phyloP scores from a whole-genome alignment of 352 stramenopile species.

The Lagenidium sp. region DNA sequence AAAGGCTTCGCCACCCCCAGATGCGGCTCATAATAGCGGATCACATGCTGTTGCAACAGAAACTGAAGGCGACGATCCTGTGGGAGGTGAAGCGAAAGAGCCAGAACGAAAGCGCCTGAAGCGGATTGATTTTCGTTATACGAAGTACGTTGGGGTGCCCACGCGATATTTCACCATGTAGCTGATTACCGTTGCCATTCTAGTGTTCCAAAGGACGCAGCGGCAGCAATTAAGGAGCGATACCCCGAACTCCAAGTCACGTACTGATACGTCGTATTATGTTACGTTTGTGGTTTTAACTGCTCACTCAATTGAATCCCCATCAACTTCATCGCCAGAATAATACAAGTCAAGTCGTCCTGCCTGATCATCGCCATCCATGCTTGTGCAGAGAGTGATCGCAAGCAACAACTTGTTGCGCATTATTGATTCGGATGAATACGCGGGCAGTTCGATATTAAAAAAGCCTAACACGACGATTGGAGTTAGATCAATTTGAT shows the following conservation, averaged over 20 bases:
- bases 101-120: constrained; percentile 82
- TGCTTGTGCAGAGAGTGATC: constrained; percentile 77
- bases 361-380: constrained; percentile 69
- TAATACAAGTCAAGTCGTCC: constrained; percentile 67
- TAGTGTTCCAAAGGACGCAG: constrained; percentile 80
- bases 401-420: constrained; percentile 55
- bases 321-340: constrained; percentile 44
- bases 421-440: constrained; percentile 64
- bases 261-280: constrained; percentile 16
- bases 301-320: constrained; percentile 43
- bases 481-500: too few species aligned
- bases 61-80: constrained; percentile 13
- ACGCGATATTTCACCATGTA: too few species aligned
- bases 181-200: too few species aligned
- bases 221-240: constrained; percentile 55
- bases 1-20: not conserved
- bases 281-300: not conserved
- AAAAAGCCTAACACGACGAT: constrained; percentile 45
- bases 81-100: constrained; percentile 24
- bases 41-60: constrained; percentile 2
- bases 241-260: constrained; percentile 58
- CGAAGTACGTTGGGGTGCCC: constrained; percentile 67
- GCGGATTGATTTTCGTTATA: constrained; percentile 87
- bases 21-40: too few species aligned
- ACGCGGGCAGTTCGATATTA: constrained; percentile 75